Evolutionary conservation across 192 early-diverging fungal species (phyloP), one percentile per base, ranked within the genome.

Genomic region (Umbelopsis sp.): DNA sequence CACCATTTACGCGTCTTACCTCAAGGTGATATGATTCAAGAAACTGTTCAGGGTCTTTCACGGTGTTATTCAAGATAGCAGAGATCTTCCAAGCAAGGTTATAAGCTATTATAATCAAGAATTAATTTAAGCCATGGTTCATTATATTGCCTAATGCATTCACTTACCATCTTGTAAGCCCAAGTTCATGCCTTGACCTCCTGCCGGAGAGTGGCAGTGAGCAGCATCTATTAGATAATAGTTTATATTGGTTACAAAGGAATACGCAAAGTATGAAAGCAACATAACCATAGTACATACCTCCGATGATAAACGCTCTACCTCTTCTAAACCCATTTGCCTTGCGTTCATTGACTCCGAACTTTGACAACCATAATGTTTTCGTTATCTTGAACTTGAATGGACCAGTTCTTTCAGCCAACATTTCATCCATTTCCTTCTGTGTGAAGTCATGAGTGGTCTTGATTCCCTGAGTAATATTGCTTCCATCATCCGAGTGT

Each of bases 71-170:
- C 18, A 83, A 35, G 6, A 81, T 82, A 15, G 75, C 46, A 0
- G 84, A 76, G 13, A 86, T 64, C 55, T 83, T 86, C 84, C 84
- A 86, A 13, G 78, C 78, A 37, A 86, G 46, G 27, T 83, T 81
- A 16, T 77, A 55, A 12, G 80, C 80, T 78, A 78, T 1, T 25
- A 25, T 33, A 30, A 47, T 30, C 27, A 58, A 15, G n/a, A 4
- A 55, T 10, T 41, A 41, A 10, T 41, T 6, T 41, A 41, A 4
- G 10, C 6, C 5, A 9, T 41, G 10, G 10, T 1, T 9, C 2
- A 1, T 41, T 6, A 41, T 30, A 10, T 41, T 41, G 10, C 10
- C 10, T 6, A 41, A 10, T 6, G 37, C 37, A 22, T 27, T 46
- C 16, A 58, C 64, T 67, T 23, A 79, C 74, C 78, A 70, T 86